A percentile compares a stretch with the other conserved stretches of the same genome.
phyloP scores from a whole-genome alignment of 1,139 yeast species.

The Magnusiomyces sp. region DNA sequence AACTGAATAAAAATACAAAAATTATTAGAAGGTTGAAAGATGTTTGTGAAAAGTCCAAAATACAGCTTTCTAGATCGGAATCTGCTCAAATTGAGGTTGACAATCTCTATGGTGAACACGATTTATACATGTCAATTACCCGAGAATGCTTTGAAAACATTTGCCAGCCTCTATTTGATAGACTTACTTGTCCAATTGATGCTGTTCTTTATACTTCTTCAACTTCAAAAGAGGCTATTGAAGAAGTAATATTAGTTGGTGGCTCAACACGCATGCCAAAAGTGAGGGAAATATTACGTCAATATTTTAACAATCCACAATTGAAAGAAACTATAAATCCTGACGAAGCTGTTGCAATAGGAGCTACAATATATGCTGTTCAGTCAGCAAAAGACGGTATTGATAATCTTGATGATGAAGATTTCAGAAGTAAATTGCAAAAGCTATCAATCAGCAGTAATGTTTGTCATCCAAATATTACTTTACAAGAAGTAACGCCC shows the following conservation, averaged over 20 bases:
- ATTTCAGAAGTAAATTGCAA: constrained; percentile 63
- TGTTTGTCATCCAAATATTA: too few species aligned
- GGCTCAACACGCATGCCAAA: constrained; percentile 99
- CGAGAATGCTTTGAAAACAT: constrained; percentile 91
- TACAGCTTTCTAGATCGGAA: constrained; percentile 89
- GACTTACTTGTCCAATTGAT: constrained; percentile 96
- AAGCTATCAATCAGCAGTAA: too few species aligned
- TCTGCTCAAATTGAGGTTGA: constrained; percentile 95
- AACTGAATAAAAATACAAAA: constrained; percentile 83
- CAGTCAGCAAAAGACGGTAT: too few species aligned
- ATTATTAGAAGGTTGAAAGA: constrained; percentile 99
- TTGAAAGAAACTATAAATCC: constrained; percentile 95
- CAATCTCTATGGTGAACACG: constrained; percentile 97
- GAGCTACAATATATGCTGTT: constrained; percentile 97
- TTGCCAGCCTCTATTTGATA: constrained; percentile 90
- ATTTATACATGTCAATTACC: constrained; percentile 86
- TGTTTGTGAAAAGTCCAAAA: constrained; percentile 99
- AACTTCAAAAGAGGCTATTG: constrained; percentile 72
- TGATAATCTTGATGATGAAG: constrained; percentile 86
- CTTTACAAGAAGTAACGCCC: constrained; percentile 79
- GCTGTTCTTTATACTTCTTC: constrained; percentile 97
- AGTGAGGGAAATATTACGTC: constrained; percentile 93
- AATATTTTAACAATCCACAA: constrained; percentile 89
- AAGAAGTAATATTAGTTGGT: constrained; percentile 97
- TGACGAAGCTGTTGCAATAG: constrained; percentile 99